Evolutionary conservation across 371 early-diverging fungal species (phyloP), one percentile per base, ranked within the genome.

Genomic region (Lichtheimia ramosa): DNA sequence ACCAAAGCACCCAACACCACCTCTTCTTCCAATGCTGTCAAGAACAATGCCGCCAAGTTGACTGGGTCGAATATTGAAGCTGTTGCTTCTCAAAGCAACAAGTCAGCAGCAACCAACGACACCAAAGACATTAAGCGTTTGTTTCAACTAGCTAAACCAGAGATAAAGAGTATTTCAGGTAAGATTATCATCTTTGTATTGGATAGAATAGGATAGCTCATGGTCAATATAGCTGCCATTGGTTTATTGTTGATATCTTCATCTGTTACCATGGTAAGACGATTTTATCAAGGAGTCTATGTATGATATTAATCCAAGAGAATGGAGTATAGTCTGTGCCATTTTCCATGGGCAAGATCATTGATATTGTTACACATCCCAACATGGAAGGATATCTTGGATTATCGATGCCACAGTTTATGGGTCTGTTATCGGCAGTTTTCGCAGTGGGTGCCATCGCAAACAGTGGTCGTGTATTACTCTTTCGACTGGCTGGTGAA

Each of bases 321-420:
- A 39, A 2, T 5, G 4, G 20, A 20, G 6, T 25, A 27, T 48
- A 81, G 84, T 80, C 85, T 6, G 84, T 92, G 3, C 92, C 92
- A 0, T 90, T 89, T 59, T 77, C 86, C 8, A 89, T 90, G 89
- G 92, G 92, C 62, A 87, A 85, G 67, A 87, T 90, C 61, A 84
- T 92, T 46, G 92, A 92, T 66, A 79, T 92, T 28, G 90, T 90
- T 5, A 77, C 83, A 0, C 64, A 73, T 27, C 77, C 79, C 3
- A 72, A 76, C 16, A 73, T 72, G 21, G 79, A 83, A 27, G 64
- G 69, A 18, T 58, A 58, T 25, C 43, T 64, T 42, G 87, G 85
- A 0, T 58, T 87, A 50, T 64, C 84, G 4, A 66, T 82, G 73
- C 77, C 80, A 8, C 81, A 88, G 49, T 73, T 86, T 56, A 84